Percentiles rank a stretch among this genome's conserved stretches.
Conservation (phyloP, 1,284 basidiomycete species). For the Golubevia sp. region DNA sequence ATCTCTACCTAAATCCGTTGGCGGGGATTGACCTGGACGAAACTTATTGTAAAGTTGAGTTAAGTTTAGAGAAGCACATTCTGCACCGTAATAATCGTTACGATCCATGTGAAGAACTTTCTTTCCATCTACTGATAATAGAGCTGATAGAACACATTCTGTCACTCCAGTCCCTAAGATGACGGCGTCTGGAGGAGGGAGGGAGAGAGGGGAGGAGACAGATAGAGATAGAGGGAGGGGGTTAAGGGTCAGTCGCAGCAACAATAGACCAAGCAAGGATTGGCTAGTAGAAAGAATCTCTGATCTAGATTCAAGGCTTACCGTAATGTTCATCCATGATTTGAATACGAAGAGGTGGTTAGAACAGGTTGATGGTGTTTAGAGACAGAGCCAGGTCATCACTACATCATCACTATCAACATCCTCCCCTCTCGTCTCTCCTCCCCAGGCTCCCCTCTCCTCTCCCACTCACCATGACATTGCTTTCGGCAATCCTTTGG, state of each 20-base stretch:
- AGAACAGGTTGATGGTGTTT: neutral
- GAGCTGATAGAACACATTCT: conserved; percentile 82
- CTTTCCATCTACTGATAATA: conserved; percentile 94
- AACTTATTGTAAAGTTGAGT: conserved; percentile 74
- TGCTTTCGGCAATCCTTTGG: conserved; percentile 21
- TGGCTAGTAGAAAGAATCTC: conserved; percentile 21
- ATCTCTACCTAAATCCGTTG: conserved; percentile 38
- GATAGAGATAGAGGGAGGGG: neutral
- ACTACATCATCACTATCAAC: neutral
- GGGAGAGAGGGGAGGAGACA: neutral
- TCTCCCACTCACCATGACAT: no score
- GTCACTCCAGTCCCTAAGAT: conserved; percentile 1
- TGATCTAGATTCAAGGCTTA: conserved; percentile 32
- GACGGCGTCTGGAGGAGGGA: conserved; percentile 35
- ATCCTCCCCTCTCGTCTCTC: conserved; percentile 1
- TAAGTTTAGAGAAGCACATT: conserved; percentile 94
- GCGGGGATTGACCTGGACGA: conserved; percentile 61
- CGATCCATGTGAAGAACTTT: conserved; percentile 99
- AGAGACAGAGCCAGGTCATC: neutral
- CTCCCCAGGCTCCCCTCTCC: neutral
- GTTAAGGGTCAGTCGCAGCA: no score
- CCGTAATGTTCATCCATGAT: conserved; percentile 12
- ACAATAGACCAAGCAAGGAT: neutral
- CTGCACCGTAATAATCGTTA: conserved; percentile 98
- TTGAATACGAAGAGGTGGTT: neutral